Conservation (phyloP, 768 basidiomycete species). For the Chlorophyllum brunneum region DNA sequence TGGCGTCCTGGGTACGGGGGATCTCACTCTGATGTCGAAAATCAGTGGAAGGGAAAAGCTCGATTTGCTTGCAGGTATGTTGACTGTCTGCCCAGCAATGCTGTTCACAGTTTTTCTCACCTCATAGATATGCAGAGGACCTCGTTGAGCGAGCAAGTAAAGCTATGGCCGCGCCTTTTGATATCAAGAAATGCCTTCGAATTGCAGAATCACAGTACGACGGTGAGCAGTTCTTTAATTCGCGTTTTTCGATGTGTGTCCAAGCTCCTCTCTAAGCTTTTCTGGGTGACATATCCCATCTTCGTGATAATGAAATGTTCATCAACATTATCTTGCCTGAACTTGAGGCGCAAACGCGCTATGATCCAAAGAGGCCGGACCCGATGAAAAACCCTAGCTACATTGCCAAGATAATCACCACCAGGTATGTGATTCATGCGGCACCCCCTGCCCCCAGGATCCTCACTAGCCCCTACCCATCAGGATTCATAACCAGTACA, state of each 20-base stretch:
- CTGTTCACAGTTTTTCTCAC: slow-evolving; percentile 7
- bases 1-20: slow-evolving; percentile 68
- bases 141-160: slow-evolving; percentile 52
- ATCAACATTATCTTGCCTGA: slow-evolving; percentile 52
- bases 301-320: slow-evolving; percentile 68
- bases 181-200: slow-evolving; percentile 55
- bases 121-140: slow-evolving; percentile 50
- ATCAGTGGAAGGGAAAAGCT: slow-evolving; percentile 78
- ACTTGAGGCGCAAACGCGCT: slow-evolving; percentile 45
- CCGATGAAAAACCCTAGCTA: slow-evolving; percentile 39
- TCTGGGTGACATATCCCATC: slow-evolving; percentile 63
- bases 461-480: not conserved
- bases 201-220: slow-evolving; percentile 74
- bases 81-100: slow-evolving; percentile 6
- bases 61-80: slow-evolving; percentile 70
- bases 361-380: slow-evolving; percentile 23
- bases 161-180: slow-evolving; percentile 63
- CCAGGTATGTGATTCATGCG: slow-evolving; percentile 38
- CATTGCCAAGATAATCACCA: slow-evolving; percentile 56
- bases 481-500: slow-evolving; percentile 80
- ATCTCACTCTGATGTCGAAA: slow-evolving; percentile 52
- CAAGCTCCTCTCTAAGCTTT: slow-evolving; percentile 39
- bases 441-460: not conserved
- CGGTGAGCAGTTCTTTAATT: slow-evolving; percentile 39
- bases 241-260: not conserved